Percentiles rank a stretch among this genome's conserved stretches.
phyloP scores from a whole-genome alignment of 148 eudicot species.

The Amaranthus palmeri region DNA sequence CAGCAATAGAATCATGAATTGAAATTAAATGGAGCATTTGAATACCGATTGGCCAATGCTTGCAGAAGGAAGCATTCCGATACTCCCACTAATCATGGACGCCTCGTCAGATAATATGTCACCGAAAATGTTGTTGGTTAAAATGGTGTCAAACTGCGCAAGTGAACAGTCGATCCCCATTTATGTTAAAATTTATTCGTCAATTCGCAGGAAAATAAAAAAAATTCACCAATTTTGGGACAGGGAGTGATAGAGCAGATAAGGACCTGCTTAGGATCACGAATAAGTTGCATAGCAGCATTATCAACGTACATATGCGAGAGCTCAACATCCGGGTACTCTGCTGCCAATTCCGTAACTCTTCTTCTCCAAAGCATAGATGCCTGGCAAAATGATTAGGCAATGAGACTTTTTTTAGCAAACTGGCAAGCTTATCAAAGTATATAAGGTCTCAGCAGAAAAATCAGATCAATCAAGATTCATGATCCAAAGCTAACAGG shows the following conservation, averaged over 20 bases:
- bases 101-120: slow-evolving; percentile 97
- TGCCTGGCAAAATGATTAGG: slow-evolving; percentile 43
- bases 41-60: slow-evolving; percentile 76
- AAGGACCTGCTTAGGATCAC: slow-evolving; percentile 87
- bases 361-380: slow-evolving; percentile 96
- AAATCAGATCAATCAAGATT: not conserved
- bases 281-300: slow-evolving; percentile 98
- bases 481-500: not conserved
- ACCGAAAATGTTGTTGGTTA: slow-evolving; percentile 91
- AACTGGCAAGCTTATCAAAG: not conserved
- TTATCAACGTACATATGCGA: slow-evolving; percentile 98
- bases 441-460: not conserved
- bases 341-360: slow-evolving; percentile 61
- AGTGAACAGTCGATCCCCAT: not conserved
- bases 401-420: not conserved
- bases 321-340: slow-evolving; percentile 92
- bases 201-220: not conserved
- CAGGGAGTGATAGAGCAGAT: not conserved
- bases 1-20: not conserved
- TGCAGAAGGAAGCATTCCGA: slow-evolving; percentile 98
- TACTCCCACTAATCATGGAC: slow-evolving; percentile 94
- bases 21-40: not conserved
- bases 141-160: slow-evolving; percentile 91
- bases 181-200: not conserved
- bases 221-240: not conserved